phyloP scores from a whole-genome alignment of 2,329 filamentous ascomycete species.

The Fusarium sp. region DNA sequence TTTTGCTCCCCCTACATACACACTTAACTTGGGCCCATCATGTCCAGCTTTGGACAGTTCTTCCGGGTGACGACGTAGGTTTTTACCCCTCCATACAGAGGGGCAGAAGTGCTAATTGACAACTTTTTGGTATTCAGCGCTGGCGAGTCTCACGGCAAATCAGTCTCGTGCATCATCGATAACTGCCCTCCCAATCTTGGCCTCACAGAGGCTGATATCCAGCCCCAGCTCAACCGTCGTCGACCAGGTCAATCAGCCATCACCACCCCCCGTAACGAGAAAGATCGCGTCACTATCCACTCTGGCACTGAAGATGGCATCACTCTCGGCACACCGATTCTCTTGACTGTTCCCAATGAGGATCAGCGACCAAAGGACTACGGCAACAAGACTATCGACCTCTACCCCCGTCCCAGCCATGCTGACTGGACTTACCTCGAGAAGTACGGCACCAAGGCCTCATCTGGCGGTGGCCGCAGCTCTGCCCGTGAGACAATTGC shows the following conservation, averaged over 20 bases:
- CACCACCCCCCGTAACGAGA: conserved; percentile 92
- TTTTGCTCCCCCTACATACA: neutral
- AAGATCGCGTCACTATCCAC: conserved; percentile 91
- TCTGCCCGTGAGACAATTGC: conserved; percentile 96
- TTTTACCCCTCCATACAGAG: conserved; percentile 8
- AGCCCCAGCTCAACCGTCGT: conserved; percentile 92
- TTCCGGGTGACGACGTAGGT: conserved; percentile 73
- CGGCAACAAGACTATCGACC: conserved; percentile 87
- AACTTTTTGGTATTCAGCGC: conserved; percentile 47
- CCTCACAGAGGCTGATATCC: conserved; percentile 87
- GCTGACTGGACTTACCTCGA: conserved; percentile 97
- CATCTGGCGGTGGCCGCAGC: conserved; percentile 87
- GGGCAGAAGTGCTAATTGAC: neutral
- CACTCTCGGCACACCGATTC: conserved; percentile 91
- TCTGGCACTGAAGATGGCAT: conserved; percentile 91
- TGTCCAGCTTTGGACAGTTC: conserved; percentile 87
- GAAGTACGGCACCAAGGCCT: conserved; percentile 96
- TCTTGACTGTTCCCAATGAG: conserved; percentile 87
- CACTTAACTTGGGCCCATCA: conserved; percentile 54
- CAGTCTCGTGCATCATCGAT: conserved; percentile 94
- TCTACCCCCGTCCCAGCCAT: conserved; percentile 90
- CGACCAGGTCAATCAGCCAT: conserved; percentile 90
- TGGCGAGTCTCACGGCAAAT: conserved; percentile 84
- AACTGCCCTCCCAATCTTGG: conserved; percentile 89
- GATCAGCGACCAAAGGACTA: conserved; percentile 95